Base-by-base conservation (phyloP, 2,329 filamentous ascomycete genomes). In the Eutypella sp. region DNA sequence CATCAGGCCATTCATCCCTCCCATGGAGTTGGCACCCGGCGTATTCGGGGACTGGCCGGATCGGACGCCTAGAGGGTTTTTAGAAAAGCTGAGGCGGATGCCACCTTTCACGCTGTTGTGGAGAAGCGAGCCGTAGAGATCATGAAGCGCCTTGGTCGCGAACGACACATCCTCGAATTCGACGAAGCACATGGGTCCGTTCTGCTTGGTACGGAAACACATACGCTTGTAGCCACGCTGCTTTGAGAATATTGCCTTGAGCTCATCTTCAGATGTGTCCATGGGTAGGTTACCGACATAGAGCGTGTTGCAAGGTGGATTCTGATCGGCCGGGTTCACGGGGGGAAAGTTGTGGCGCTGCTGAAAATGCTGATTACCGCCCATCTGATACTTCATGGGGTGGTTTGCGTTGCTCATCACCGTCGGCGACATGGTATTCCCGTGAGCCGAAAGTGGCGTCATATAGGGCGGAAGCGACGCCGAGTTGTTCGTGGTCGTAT, bases 151-250 rank as follows among this genome's bases (percentile, higher is more conserved):
- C 67, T 93, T 95, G 36, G 92, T 96, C 1, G 93, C 92, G 60
- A 89, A 92, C 2, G 88, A 87, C 10, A 95, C 78, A 58, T 96
- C 91, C 60, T 97, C 92, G 57, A 97, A 99, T 66, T 99, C 93
- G 31, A 99, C 93, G 66, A 97, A 97, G 64, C 93, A 97, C 91
- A 97, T 97, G 2, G 92, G 92, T 0, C 92, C 92, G 57, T 96
- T 96, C 54, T 88, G 82, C 72, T 97, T 97, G 44, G 90, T 95
- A 27, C 92, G 81, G 74, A 96, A 96, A 62, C 90, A 96, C 7
- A 99, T 81, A 23, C 93, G 81, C 70, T 95, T 97, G 72, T 96
- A 99, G 3, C 93, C 93, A 40, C 91, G 84, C 65, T 95, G 89
- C 67, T 91, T 92, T 22, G 86, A 90, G 62, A 99, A 99, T 61